Evolutionary conservation across 768 basidiomycete species (phyloP).

Genomic region (Phylloporus scabripes): DNA sequence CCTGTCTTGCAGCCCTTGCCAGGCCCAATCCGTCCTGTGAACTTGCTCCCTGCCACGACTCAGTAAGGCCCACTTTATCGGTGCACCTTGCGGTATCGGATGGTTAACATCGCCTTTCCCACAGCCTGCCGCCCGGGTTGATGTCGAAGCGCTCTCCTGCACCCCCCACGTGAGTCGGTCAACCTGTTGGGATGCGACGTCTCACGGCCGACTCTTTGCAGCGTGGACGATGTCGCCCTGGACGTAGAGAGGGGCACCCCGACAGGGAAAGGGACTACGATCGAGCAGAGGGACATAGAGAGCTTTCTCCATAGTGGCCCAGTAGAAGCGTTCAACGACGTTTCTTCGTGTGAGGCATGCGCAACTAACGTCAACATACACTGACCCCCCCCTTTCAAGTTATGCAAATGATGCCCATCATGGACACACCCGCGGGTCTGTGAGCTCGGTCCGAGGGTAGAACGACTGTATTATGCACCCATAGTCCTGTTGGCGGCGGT

Average conservation of each 20-base stretch:
- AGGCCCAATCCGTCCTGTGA: no score
- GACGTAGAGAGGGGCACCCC: not conserved
- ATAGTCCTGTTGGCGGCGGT: no score
- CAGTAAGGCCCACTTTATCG: not conserved
- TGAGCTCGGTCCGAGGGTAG: no score
- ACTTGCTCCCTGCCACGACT: no score
- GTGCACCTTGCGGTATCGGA: not conserved
- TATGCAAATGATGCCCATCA: not conserved
- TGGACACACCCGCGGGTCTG: not conserved
- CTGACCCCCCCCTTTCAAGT: not conserved
- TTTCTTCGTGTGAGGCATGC: not conserved
- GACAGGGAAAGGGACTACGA: not conserved
- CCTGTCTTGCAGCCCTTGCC: no score
- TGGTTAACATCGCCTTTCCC: not conserved
- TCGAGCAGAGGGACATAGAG: not conserved
- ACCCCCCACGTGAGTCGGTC: not conserved
- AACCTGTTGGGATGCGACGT: not conserved
- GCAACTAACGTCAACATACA: not conserved
- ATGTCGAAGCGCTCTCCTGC: not conserved
- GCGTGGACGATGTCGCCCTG: not conserved
- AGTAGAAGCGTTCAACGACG: not conserved
- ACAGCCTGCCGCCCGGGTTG: no score
- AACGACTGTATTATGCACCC: no score
- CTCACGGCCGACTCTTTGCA: not conserved
- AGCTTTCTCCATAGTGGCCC: constrained; percentile 13